Evolutionary conservation across 2,329 filamentous ascomycete species (phyloP).

Genomic region (Cytospora piceae): DNA sequence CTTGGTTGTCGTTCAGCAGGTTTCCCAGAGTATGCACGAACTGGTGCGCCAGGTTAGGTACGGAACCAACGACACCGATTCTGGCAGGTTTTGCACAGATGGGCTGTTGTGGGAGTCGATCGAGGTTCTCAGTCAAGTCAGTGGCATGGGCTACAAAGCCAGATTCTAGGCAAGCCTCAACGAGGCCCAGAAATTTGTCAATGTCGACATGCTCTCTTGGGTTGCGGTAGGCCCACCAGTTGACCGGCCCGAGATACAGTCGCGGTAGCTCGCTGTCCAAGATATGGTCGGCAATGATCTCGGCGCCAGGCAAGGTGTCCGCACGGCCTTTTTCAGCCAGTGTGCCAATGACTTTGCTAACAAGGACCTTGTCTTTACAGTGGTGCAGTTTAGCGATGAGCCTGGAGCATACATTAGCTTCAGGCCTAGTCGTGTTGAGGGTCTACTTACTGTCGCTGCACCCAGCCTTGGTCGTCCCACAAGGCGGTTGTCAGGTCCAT

Average conservation of each 20-base stretch:
- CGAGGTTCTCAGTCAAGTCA: not conserved
- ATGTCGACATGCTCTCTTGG: not conserved
- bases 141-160: not conserved
- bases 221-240: not conserved
- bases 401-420: not conserved
- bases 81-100: not conserved
- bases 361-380: not conserved
- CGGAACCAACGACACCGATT: too few species aligned
- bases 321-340: not conserved
- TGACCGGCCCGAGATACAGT: conserved; percentile 1
- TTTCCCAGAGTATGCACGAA: not conserved
- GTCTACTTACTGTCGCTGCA: not conserved
- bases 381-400: not conserved
- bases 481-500: not conserved
- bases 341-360: not conserved
- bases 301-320: not conserved
- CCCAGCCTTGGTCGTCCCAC: conserved; percentile 14
- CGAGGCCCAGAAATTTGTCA: not conserved
- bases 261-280: not conserved
- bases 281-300: not conserved
- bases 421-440: too few species aligned
- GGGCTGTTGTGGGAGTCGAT: not conserved
- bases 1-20: not conserved
- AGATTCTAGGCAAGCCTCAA: not conserved
- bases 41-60: not conserved